These are phyloP conservation scores for Kalmusia sp. DNA, from an alignment of 2,329 filamentous ascomycete genomes.

Conservation along the genomic window DNA sequence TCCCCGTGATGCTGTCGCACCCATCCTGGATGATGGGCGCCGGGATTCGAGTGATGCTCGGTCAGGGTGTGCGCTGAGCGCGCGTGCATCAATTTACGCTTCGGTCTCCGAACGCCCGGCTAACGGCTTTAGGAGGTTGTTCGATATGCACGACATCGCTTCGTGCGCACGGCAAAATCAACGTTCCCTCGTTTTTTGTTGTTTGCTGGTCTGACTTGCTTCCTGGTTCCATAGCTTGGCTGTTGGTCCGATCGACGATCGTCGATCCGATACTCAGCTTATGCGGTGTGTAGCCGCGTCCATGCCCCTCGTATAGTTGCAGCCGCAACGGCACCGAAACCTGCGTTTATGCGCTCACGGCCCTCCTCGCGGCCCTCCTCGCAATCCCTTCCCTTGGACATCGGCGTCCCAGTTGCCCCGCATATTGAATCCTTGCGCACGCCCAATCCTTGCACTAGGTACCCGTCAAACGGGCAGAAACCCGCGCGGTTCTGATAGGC, in stretches of 20 bases:
- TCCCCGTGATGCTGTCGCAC: slow-evolving; percentile 5
- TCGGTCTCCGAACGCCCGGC: slow-evolving; percentile 5
- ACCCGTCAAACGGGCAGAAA: neutral
- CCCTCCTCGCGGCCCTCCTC: neutral
- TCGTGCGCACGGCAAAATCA: neutral
- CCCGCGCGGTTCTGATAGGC: neutral
- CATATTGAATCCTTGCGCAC: neutral
- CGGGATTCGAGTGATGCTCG: slow-evolving; percentile 5
- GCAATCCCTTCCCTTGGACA: neutral
- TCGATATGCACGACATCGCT: slow-evolving; percentile 3
- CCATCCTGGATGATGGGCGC: slow-evolving; percentile 1
- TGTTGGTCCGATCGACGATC: slow-evolving; percentile 6
- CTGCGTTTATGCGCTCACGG: too few species aligned
- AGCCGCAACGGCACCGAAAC: neutral
- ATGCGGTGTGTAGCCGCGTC: neutral
- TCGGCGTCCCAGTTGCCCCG: neutral
- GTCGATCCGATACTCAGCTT: neutral
- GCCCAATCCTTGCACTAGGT: neutral
- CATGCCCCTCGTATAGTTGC: neutral
- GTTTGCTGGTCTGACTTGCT: neutral
- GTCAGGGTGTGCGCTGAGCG: slow-evolving; percentile 4
- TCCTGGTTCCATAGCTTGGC: neutral
- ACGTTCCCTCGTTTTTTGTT: neutral
- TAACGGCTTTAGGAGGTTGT: slow-evolving; percentile 2
- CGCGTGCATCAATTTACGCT: neutral